These are phyloP conservation scores for Pleurotus tuber-regium DNA, from an alignment of 768 basidiomycete genomes.

Conservation along the genomic window DNA sequence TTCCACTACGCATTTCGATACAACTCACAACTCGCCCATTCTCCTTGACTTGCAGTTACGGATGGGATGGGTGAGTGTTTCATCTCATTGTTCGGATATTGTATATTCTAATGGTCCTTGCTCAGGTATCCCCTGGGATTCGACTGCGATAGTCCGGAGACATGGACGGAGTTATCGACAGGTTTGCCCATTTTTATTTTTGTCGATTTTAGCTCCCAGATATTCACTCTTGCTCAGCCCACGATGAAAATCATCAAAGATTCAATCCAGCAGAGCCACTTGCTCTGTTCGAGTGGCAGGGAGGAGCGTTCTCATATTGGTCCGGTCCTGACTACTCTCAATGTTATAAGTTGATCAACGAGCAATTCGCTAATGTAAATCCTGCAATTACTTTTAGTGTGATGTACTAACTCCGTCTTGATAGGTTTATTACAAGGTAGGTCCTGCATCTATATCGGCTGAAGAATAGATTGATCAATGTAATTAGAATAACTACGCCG, in stretches of 20 bases:
- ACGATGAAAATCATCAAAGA: conserved; percentile 28
- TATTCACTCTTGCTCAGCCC: conserved; percentile 16
- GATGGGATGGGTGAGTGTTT: conserved; percentile 28
- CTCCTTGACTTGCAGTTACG: conserved; percentile 32
- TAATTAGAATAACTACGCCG: conserved; percentile 33
- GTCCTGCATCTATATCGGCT: not conserved
- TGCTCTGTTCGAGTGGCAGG: conserved; percentile 38
- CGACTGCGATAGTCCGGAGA: conserved; percentile 57
- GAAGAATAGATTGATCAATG: not conserved
- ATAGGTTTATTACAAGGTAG: conserved; percentile 32
- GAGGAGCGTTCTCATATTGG: conserved; percentile 37
- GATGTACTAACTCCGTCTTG: not conserved
- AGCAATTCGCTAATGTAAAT: conserved; percentile 34
- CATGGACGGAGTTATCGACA: conserved; percentile 44
- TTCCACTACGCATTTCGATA: not conserved
- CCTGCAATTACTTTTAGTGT: not conserved
- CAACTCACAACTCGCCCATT: conserved; percentile 13
- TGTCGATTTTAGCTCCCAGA: not conserved
- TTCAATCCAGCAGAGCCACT: conserved; percentile 34
- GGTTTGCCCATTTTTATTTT: conserved; percentile 19
- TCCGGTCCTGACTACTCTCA: conserved; percentile 33
- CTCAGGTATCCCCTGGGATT: conserved; percentile 59
- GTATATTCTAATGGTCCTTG: conserved; percentile 3
- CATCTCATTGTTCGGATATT: too few species aligned
- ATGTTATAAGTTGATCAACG: conserved; percentile 33